Conservation (phyloP, 1,284 basidiomycete species). For the Gymnopus androsaceus region DNA sequence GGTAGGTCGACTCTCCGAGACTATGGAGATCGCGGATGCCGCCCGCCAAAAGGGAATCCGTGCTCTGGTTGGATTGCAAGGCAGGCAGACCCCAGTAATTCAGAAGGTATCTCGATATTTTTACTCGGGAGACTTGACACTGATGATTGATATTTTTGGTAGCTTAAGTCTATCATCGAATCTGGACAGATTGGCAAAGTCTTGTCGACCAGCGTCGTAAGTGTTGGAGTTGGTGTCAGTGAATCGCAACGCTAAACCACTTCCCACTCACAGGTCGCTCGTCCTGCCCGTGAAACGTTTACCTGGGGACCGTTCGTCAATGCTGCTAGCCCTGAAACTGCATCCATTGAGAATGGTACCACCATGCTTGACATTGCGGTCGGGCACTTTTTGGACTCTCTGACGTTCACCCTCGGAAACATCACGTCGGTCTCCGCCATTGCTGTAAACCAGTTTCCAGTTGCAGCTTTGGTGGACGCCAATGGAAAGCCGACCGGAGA, state of each 20-base stretch:
- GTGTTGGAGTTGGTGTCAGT: conserved; percentile 5
- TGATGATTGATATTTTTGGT: background rate
- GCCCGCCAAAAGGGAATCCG: conserved; percentile 33
- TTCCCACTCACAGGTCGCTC: background rate
- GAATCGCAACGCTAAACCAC: background rate
- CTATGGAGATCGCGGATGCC: conserved; percentile 31
- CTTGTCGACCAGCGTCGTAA: conserved; percentile 31
- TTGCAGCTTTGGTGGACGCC: conserved; percentile 26
- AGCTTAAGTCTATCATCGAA: background rate
- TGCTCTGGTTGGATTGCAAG: conserved; percentile 37
- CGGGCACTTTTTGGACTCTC: conserved; percentile 32
- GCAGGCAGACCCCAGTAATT: conserved; percentile 26
- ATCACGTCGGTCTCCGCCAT: conserved; percentile 33
- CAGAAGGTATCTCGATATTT: conserved; percentile 27
- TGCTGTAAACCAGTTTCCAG: conserved; percentile 28
- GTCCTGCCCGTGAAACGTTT: background rate
- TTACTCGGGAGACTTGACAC: background rate
- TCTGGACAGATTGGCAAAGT: conserved; percentile 31
- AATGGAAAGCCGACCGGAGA: conserved; percentile 28
- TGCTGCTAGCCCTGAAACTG: background rate
- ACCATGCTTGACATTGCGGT: conserved; percentile 29
- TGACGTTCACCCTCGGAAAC: conserved; percentile 32
- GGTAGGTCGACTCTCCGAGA: conserved; percentile 32
- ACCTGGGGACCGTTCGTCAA: conserved; percentile 1
- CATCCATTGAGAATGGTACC: background rate